Evolutionary conservation across 2,329 filamentous ascomycete species (phyloP), one percentile per base, ranked within the genome.

Genomic region (Phyllachora maydis): DNA sequence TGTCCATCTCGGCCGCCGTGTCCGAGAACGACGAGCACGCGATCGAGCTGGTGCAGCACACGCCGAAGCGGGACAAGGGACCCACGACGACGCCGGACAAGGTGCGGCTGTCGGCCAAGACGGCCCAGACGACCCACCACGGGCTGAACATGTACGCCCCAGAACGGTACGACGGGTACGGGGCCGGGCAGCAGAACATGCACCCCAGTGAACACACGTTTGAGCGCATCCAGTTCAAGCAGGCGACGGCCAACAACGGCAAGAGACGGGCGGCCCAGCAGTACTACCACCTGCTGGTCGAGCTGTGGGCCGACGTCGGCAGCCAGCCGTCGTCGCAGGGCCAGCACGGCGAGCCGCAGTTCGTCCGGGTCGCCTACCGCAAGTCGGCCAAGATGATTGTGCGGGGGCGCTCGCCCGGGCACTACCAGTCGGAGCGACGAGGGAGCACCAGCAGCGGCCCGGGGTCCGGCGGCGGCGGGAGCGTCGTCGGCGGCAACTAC

Each of bases 201-300:
- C 47, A 50, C 10, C 52, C 57, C 4, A 59, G 51, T 5, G 63
- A 68, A 33, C 58, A 67, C 31, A 66, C 59, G 0, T 93, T 90
- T 41, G 82, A 92, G 41, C 70, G 83, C 8, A 88, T 92, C 24
- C 82, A 92, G 37, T 93, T 92, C 60, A 90, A 91, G 45, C 78
- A 79, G 33, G 82, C 83, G 2, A 92, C 82, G 0, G 79, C 81
- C 13, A 93, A 92, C 50, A 93, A 93, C 35, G 82, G 82, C 22
- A 91, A 91, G 45, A 63, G 83, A 34, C 61, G 83, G 27, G 82
- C 82, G 2, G 79, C 82, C 11, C 82, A 93, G 41, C 83, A 92
- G 37, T 91, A 82, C 45, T 92, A 90, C 39, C 78, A 88, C 37
- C 58, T 93, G n/a, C 65, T 90, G 21, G 72, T 91, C 4, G 81